Percentiles rank a stretch among this genome's conserved stretches.
Evolutionary conservation across 1,284 basidiomycete genomes (phyloP).

Genomic region (Irpex rosettiformis): DNA sequence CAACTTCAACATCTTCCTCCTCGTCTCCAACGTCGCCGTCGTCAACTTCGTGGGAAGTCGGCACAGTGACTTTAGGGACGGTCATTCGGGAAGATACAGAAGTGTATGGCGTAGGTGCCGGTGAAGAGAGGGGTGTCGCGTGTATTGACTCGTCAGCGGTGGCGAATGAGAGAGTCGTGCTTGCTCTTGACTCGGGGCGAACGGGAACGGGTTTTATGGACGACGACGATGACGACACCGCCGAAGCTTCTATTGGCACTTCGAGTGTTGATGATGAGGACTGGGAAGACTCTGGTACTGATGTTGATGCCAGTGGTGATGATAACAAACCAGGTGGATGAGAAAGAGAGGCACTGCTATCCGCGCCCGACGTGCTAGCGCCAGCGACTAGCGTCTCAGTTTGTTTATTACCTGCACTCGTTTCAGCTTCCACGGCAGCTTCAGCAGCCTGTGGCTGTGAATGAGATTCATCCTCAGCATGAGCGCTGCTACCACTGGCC

Average conservation of each 20-base stretch:
- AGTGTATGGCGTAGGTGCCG: constrained; percentile 1
- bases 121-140: constrained; percentile 9
- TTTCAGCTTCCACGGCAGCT: background rate
- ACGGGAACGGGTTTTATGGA: constrained; percentile 1
- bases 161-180: constrained; percentile 28
- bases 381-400: background rate
- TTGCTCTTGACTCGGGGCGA: constrained; percentile 28
- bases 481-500: background rate
- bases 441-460: background rate
- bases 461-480: background rate
- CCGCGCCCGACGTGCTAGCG: background rate
- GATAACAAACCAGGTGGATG: background rate
- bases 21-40: background rate
- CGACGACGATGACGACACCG: constrained; percentile 10
- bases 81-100: constrained; percentile 5
- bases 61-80: constrained; percentile 12
- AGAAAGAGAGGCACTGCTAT: background rate
- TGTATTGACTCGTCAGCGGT: constrained; percentile 28
- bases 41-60: constrained; percentile 4
- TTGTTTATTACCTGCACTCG: background rate
- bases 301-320: background rate
- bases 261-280: constrained; percentile 28
- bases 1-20: background rate
- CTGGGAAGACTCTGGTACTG: constrained; percentile 10
- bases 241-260: constrained; percentile 11